Percentiles rank a stretch among this genome's conserved stretches.
Evolutionary conservation across 306 rosid genomes (phyloP).

Genomic region (Quercus robur): DNA sequence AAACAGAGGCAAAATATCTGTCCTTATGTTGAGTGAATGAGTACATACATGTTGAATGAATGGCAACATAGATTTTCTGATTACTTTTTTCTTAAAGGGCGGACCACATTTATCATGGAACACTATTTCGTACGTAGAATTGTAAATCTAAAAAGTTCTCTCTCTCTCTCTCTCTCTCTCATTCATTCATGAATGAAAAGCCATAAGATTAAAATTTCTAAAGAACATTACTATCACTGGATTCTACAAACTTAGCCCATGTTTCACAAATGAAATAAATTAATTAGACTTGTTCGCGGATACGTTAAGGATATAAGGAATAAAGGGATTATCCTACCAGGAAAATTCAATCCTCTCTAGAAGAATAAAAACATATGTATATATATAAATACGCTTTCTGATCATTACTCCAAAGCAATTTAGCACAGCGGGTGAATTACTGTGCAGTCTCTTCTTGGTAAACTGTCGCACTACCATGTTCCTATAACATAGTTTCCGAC

Average conservation of each 20-base stretch:
- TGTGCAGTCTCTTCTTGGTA: slow-evolving; percentile 17
- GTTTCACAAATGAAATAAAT: background rate
- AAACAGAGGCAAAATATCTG: background rate
- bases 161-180: no score
- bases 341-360: no score
- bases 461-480: slow-evolving; percentile 4
- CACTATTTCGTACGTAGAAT: background rate
- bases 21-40: background rate
- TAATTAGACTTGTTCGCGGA: background rate
- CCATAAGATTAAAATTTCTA: background rate
- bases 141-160: no score
- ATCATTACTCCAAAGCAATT: background rate
- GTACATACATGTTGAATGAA: background rate
- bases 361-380: background rate
- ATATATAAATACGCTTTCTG: background rate
- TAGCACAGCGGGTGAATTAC: background rate
- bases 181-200: background rate
- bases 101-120: background rate
- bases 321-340: background rate
- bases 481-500: background rate
- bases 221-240: background rate
- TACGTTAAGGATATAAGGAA: background rate
- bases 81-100: background rate
- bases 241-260: background rate
- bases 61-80: background rate